Percentiles rank a stretch among this genome's conserved stretches.
Evolutionary conservation across 2,329 filamentous ascomycete species (phyloP).

Genomic region (Colletotrichum tamarilloi): DNA sequence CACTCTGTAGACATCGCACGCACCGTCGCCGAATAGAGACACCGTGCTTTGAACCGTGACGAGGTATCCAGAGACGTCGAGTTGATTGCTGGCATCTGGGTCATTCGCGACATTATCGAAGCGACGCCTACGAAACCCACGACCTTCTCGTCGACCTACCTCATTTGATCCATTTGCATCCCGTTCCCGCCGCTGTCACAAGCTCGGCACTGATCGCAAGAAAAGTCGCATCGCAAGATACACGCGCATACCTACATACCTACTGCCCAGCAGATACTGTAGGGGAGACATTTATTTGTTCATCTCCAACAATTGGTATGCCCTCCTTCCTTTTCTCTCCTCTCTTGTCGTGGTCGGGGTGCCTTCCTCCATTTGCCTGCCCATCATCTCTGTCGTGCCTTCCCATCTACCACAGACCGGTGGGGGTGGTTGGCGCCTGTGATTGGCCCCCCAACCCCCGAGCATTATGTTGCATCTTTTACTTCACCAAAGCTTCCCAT

Average conservation of each 20-base stretch:
- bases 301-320: slow-evolving; percentile 85
- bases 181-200: neutral
- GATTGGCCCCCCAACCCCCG: neutral
- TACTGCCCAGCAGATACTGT: slow-evolving; percentile 51
- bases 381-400: neutral
- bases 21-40: slow-evolving; percentile 36
- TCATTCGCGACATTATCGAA: slow-evolving; percentile 25
- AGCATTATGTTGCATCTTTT: neutral
- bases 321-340: slow-evolving; percentile 28
- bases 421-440: neutral
- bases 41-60: slow-evolving; percentile 35
- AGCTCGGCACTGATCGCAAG: slow-evolving; percentile 1
- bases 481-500: neutral
- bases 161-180: slow-evolving; percentile 20
- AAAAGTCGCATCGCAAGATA: slow-evolving; percentile 9
- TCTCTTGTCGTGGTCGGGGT: neutral
- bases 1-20: slow-evolving; percentile 36
- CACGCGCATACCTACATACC: slow-evolving; percentile 1
- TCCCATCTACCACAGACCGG: neutral
- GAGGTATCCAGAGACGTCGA: slow-evolving; percentile 35
- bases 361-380: neutral
- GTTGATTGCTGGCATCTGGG: slow-evolving; percentile 34
- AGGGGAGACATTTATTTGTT: slow-evolving; percentile 99
- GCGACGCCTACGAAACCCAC: slow-evolving; percentile 32
- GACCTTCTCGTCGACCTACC: slow-evolving; percentile 28